Conservation (phyloP, 768 basidiomycete species). For the Baorangia bicolor region DNA sequence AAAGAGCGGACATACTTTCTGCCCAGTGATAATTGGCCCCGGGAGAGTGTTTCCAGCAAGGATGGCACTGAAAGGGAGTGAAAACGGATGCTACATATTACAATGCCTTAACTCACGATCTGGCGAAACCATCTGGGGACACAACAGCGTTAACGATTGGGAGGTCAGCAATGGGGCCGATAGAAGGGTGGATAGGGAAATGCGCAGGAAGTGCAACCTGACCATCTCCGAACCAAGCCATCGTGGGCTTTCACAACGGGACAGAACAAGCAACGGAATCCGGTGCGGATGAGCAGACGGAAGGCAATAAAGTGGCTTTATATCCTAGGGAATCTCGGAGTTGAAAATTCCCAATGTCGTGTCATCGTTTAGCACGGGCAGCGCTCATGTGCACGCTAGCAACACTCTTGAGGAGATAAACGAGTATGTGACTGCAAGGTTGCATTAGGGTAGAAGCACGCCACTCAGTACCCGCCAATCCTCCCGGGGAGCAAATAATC, state of each 20-base stretch:
- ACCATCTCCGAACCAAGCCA: constrained; percentile 6
- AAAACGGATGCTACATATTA: neutral
- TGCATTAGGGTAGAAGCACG: no score
- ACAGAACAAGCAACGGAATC: neutral
- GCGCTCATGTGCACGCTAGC: no score
- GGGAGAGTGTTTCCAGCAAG: constrained; percentile 40
- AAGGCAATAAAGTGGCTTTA: neutral
- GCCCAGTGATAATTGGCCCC: constrained; percentile 38
- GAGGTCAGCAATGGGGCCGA: constrained; percentile 25
- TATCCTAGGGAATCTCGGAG: neutral
- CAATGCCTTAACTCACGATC: constrained; percentile 15
- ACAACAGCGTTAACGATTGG: constrained; percentile 19
- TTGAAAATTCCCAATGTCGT: neutral
- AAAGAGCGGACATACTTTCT: constrained; percentile 25
- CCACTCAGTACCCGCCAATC: no score
- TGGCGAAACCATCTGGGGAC: constrained; percentile 39
- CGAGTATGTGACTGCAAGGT: no score
- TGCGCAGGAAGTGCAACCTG: neutral
- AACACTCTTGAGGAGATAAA: no score
- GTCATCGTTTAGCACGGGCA: no score
- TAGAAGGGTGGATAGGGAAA: constrained; percentile 3
- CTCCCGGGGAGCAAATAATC: no score
- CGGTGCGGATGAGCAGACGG: neutral
- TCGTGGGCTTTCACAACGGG: neutral
- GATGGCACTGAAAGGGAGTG: constrained; percentile 27